These are phyloP conservation scores for Aspergillus puulaauensis DNA, from an alignment of 2,329 filamentous ascomycete genomes.

Conservation along the genomic window DNA sequence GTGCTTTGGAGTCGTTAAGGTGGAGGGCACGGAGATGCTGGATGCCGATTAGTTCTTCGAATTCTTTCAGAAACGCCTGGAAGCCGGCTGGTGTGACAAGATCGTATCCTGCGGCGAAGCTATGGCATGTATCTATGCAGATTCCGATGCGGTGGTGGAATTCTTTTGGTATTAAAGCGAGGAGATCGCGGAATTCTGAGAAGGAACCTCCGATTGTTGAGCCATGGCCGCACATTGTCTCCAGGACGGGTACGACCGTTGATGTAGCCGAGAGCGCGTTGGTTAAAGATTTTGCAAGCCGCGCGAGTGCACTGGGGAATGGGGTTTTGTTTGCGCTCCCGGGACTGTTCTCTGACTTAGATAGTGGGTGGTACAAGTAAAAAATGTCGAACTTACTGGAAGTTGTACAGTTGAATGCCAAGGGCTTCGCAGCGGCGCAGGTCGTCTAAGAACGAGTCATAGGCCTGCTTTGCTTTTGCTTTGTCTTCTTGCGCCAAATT, in stretches of 20 bases:
- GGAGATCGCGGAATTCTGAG: conserved; percentile 82
- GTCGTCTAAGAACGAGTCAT: conserved; percentile 83
- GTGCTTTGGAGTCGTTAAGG: conserved; percentile 93
- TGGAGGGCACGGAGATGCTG: conserved; percentile 83
- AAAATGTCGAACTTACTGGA: conserved; percentile 58
- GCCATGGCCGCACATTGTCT: conserved; percentile 92
- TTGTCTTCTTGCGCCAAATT: conserved; percentile 86
- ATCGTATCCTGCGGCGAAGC: conserved; percentile 93
- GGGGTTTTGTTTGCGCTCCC: conserved; percentile 73
- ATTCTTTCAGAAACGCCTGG: conserved; percentile 68
- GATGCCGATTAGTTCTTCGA: conserved; percentile 74
- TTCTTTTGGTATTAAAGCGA: conserved; percentile 65
- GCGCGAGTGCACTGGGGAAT: conserved; percentile 67
- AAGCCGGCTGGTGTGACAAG: conserved; percentile 74
- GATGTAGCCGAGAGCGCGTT: conserved; percentile 73
- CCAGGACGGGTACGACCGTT: conserved; percentile 77
- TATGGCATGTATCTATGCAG: conserved; percentile 95
- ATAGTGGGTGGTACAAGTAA: neutral
- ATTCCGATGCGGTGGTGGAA: conserved; percentile 85
- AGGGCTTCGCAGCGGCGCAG: conserved; percentile 79
- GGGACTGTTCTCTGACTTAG: conserved; percentile 48
- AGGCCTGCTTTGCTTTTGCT: conserved; percentile 80
- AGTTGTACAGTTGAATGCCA: conserved; percentile 93
- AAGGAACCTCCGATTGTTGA: conserved; percentile 85
- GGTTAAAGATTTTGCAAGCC: conserved; percentile 82